These are phyloP conservation scores for Syncephalastrum sp. DNA, from an alignment of 371 early-diverging fungal species.

Conservation along the genomic window DNA sequence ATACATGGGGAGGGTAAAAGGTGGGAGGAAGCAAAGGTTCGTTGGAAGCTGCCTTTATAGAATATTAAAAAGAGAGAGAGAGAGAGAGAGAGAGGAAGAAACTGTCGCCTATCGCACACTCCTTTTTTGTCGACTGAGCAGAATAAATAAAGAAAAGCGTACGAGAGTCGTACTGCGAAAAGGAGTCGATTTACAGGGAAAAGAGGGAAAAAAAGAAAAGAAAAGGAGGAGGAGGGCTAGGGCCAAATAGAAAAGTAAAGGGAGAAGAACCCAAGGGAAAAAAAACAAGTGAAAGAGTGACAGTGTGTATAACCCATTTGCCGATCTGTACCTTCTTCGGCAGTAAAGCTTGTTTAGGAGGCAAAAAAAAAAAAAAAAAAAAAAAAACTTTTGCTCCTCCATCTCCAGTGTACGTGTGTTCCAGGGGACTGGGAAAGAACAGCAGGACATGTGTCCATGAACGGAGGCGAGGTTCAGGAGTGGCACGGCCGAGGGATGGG, in stretches of 20 bases:
- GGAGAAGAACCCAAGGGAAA: constrained; percentile 1
- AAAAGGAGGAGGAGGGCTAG: constrained; percentile 1
- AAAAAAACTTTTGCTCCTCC: constrained; percentile 4
- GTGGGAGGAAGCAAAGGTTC: background rate
- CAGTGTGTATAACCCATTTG: too few species aligned
- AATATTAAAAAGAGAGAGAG: constrained; percentile 7
- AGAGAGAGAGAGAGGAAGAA: constrained; percentile 4
- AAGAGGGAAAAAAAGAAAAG: background rate
- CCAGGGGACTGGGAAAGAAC: too few species aligned
- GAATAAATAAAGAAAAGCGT: too few species aligned
- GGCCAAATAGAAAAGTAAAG: background rate
- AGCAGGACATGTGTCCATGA: too few species aligned
- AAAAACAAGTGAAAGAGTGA: background rate
- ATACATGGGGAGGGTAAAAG: constrained; percentile 28
- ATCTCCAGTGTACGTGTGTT: background rate
- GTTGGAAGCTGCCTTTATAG: background rate
- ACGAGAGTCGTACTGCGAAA: too few species aligned
- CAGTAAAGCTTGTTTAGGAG: background rate
- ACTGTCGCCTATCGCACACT: constrained; percentile 1
- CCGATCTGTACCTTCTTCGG: too few species aligned
- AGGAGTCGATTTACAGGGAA: background rate
- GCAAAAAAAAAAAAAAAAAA: constrained; percentile 3
- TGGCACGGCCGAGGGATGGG: too few species aligned
- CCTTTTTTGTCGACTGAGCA: too few species aligned
- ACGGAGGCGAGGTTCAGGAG: too few species aligned